Percentiles rank a stretch among this genome's conserved stretches.
These are phyloP conservation scores for Pueraria montana DNA, from an alignment of 306 rosid genomes.

Conservation along the genomic window DNA sequence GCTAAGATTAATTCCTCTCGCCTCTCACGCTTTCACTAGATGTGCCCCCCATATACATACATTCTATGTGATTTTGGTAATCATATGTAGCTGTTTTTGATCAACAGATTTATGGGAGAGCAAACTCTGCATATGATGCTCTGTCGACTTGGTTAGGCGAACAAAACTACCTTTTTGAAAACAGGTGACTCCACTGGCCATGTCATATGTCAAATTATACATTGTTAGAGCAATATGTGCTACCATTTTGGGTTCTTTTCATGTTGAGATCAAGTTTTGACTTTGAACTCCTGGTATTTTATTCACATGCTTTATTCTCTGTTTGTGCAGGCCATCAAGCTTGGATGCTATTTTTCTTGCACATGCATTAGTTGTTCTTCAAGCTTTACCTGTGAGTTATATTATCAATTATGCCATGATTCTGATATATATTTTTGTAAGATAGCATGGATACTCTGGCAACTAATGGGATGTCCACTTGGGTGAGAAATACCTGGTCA, in stretches of 20 bases:
- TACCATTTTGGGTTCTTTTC: slow-evolving; percentile 14
- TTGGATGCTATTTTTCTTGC: slow-evolving; percentile 87
- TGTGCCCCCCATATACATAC: neutral
- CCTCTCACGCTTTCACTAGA: no score
- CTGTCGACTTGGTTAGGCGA: slow-evolving; percentile 77
- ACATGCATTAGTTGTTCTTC: slow-evolving; percentile 71
- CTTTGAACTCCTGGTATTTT: slow-evolving; percentile 32
- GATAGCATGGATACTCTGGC: slow-evolving; percentile 3
- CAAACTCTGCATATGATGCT: slow-evolving; percentile 74
- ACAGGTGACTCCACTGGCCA: slow-evolving; percentile 63
- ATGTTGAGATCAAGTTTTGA: slow-evolving; percentile 5
- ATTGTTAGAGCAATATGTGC: slow-evolving; percentile 7
- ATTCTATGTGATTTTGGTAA: slow-evolving; percentile 31
- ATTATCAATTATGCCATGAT: slow-evolving; percentile 2
- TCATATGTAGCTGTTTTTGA: slow-evolving; percentile 26
- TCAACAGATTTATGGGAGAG: slow-evolving; percentile 74
- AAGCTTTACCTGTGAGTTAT: slow-evolving; percentile 86
- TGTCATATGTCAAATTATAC: neutral
- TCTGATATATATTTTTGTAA: neutral
- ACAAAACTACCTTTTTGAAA: slow-evolving; percentile 62
- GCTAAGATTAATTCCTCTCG: no score
- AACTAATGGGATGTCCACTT: neutral
- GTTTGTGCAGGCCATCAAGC: slow-evolving; percentile 79
- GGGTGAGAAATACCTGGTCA: neutral
- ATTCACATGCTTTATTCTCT: slow-evolving; percentile 40